phyloP scores from a whole-genome alignment of 176 grass and related monocot species.

The Pontederia crassipes region DNA sequence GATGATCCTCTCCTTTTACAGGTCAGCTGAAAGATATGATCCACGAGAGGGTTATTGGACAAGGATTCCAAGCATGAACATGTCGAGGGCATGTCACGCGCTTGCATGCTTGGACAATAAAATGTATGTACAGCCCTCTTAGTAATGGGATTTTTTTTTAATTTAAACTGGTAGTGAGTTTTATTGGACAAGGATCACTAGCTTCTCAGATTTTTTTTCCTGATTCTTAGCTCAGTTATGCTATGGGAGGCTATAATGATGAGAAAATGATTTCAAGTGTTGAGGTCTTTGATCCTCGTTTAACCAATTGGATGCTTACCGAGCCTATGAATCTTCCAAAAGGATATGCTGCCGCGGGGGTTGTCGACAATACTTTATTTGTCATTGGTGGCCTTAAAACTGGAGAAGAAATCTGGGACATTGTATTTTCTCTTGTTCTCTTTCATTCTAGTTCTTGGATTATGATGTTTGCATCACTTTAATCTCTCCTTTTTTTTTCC shows the following conservation, averaged over 20 bases:
- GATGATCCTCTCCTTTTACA: conserved; percentile 16
- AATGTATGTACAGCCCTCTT: conserved; percentile 29
- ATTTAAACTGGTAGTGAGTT: neutral
- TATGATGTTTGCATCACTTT: neutral
- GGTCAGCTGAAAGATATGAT: conserved; percentile 82
- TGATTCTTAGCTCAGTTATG: conserved; percentile 35
- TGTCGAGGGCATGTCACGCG: conserved; percentile 56
- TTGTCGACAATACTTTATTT: conserved; percentile 33
- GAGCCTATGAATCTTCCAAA: conserved; percentile 35
- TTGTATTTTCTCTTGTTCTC: conserved; percentile 22
- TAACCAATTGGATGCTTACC: conserved; percentile 44
- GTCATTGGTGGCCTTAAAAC: conserved; percentile 37
- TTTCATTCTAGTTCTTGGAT: neutral
- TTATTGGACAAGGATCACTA: neutral
- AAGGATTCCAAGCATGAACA: conserved; percentile 49
- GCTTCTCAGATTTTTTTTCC: neutral
- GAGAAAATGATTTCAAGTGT: conserved; percentile 35
- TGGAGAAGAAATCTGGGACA: conserved; percentile 27
- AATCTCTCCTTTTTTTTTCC: neutral
- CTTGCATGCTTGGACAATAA: conserved; percentile 33
- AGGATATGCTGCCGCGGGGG: conserved; percentile 50
- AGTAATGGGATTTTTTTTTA: neutral
- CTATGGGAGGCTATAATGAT: conserved; percentile 55
- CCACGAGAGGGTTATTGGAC: conserved; percentile 87
- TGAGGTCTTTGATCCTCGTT: conserved; percentile 54